These are phyloP conservation scores for Phytopythium oedochilum DNA, from an alignment of 352 stramenopile genomes.

Conservation along the genomic window DNA sequence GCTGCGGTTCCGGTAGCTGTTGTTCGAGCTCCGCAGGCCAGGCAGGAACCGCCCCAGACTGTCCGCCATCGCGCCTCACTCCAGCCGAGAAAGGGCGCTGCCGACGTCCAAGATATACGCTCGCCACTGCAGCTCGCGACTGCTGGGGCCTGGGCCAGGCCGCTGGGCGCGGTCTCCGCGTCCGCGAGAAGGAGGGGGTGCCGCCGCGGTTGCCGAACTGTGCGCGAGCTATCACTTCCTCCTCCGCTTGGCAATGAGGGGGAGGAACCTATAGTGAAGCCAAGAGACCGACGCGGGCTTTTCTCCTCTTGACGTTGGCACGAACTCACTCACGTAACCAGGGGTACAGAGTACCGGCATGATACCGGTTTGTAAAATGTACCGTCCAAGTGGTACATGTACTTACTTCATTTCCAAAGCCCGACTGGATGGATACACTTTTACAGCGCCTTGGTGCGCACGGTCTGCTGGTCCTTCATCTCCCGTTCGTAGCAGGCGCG, in stretches of 20 bases:
- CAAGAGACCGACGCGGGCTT: neutral
- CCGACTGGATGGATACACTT: too few relatives aligned
- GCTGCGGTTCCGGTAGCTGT: constrained; percentile 51
- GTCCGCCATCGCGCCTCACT: constrained; percentile 35
- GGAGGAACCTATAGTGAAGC: neutral
- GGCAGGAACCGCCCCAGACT: constrained; percentile 74
- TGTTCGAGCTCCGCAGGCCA: constrained; percentile 63
- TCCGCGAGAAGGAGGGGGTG: neutral
- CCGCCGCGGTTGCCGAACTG: neutral
- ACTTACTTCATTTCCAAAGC: too few relatives aligned
- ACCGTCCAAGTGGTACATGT: neutral
- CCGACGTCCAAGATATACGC: too few relatives aligned
- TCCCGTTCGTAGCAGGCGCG: constrained; percentile 40
- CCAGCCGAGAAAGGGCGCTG: neutral
- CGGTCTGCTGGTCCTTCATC: constrained; percentile 43
- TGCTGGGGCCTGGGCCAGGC: neutral
- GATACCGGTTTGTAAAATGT: too few relatives aligned
- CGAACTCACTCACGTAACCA: constrained; percentile 16
- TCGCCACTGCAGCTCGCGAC: neutral
- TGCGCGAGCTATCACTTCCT: neutral
- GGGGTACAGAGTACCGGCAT: neutral
- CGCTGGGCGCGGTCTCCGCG: neutral
- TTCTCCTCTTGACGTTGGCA: constrained; percentile 6
- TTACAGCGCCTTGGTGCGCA: constrained; percentile 63
- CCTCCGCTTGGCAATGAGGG: neutral